Evolutionary conservation across 2,329 filamentous ascomycete species (phyloP).

Genomic region (Paecilomyces dactylethromorphus): DNA sequence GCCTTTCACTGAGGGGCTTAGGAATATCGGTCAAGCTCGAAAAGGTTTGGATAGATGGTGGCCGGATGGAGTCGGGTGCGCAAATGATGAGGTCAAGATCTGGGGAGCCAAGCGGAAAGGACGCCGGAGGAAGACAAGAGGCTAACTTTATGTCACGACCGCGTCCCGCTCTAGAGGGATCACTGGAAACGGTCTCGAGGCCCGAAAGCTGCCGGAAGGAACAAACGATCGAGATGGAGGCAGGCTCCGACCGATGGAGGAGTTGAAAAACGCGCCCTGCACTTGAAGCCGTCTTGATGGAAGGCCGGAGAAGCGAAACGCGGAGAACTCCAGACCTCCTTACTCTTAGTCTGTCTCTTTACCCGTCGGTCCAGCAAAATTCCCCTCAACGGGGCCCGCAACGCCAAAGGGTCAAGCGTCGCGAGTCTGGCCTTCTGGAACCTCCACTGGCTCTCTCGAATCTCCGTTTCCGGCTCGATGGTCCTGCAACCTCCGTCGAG

Average conservation of each 20-base stretch:
- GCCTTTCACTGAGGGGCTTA: background rate
- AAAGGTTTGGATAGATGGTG: conserved; percentile 5
- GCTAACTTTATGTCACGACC: background rate
- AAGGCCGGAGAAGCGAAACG: background rate
- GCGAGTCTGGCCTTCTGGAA: background rate
- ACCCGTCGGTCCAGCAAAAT: background rate
- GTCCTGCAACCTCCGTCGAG: background rate
- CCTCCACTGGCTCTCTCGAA: background rate
- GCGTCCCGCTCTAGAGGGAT: background rate
- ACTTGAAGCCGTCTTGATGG: conserved; percentile 12
- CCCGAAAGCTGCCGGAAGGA: background rate
- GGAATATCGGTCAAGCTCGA: background rate
- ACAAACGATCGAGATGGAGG: background rate
- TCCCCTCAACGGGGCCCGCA: background rate
- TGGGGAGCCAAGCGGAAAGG: conserved; percentile 10
- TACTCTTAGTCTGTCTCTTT: background rate
- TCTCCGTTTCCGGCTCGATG: background rate
- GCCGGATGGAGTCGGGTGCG: background rate
- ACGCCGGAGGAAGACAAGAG: background rate
- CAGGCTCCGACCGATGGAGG: background rate
- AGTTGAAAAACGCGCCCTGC: conserved; percentile 7
- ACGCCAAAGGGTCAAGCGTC: background rate
- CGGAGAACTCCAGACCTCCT: background rate
- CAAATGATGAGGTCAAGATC: conserved; percentile 10
- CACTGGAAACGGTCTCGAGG: background rate